phyloP scores from a whole-genome alignment of 2,329 filamentous ascomycete genomes.

The Ambrosiella cleistominuta region DNA sequence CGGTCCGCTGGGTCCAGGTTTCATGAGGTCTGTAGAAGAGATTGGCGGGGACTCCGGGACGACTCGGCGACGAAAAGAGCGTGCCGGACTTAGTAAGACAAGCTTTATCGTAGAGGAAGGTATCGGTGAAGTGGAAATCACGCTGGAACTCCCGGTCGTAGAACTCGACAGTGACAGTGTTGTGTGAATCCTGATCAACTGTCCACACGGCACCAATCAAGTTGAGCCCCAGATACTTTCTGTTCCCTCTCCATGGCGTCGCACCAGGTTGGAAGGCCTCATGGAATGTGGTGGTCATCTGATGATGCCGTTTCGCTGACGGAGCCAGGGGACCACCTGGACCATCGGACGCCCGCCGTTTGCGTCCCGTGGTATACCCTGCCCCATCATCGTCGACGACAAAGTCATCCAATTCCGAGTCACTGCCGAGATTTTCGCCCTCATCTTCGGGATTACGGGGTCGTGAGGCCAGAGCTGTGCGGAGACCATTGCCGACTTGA shows the following conservation, averaged over 20 bases:
- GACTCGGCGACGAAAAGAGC: constrained; percentile 64
- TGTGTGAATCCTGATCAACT: constrained; percentile 79
- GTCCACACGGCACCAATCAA: constrained; percentile 93
- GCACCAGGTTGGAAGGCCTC: constrained; percentile 77
- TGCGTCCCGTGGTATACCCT: constrained; percentile 50
- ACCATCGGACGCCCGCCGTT: constrained; percentile 38
- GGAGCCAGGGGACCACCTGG: constrained; percentile 22
- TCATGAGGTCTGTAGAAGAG: constrained; percentile 97
- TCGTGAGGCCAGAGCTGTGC: constrained; percentile 22
- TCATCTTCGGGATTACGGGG: constrained; percentile 43
- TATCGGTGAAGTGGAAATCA: constrained; percentile 95
- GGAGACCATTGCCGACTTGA: constrained; percentile 33
- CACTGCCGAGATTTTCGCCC: constrained; percentile 42
- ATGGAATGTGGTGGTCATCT: constrained; percentile 50
- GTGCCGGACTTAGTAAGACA: constrained; percentile 74
- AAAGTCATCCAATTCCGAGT: constrained; percentile 53
- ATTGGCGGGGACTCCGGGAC: constrained; percentile 42
- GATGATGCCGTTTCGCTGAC: constrained; percentile 28
- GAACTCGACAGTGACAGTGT: constrained; percentile 93
- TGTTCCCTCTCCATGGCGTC: constrained; percentile 87
- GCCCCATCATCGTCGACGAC: constrained; percentile 91
- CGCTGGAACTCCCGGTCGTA: constrained; percentile 85
- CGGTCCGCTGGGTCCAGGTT: constrained; percentile 77
- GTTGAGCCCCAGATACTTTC: constrained; percentile 86
- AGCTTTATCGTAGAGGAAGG: constrained; percentile 88